These are phyloP conservation scores for Pythium sukuiense DNA, from an alignment of 352 stramenopile genomes.

Conservation along the genomic window DNA sequence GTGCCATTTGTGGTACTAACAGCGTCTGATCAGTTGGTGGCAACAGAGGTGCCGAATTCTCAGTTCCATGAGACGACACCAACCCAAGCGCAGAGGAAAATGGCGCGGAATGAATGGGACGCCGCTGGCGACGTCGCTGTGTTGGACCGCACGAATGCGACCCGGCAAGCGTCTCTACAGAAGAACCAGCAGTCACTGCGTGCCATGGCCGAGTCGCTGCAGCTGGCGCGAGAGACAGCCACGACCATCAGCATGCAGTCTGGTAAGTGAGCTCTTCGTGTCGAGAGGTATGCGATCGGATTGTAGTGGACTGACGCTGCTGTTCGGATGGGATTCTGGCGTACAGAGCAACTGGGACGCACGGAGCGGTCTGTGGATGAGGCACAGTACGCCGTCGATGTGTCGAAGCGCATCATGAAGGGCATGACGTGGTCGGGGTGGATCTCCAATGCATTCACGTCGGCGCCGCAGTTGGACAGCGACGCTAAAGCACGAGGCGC, in stretches of 20 bases:
- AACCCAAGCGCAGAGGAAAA: neutral
- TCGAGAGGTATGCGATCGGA: neutral
- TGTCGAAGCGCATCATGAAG: constrained; percentile 57
- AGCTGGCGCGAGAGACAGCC: constrained; percentile 51
- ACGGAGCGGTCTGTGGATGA: constrained; percentile 59
- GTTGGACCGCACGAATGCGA: neutral
- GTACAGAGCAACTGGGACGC: constrained; percentile 54
- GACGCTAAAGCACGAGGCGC: neutral
- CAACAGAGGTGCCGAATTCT: constrained; percentile 4
- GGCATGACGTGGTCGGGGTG: constrained; percentile 83
- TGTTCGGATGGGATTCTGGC: neutral
- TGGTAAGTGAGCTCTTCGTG: constrained; percentile 22
- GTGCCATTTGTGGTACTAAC: constrained; percentile 3
- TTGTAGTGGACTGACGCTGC: no score
- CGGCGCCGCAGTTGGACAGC: constrained; percentile 27
- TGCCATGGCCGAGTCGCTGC: constrained; percentile 49
- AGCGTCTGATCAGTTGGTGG: neutral
- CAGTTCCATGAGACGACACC: neutral
- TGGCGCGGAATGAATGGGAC: constrained; percentile 24
- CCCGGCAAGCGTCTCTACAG: constrained; percentile 14
- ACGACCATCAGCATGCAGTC: constrained; percentile 67
- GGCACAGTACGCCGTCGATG: constrained; percentile 54
- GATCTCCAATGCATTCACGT: constrained; percentile 72
- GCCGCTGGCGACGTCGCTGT: neutral
- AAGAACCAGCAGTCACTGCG: constrained; percentile 56